Evolutionary conservation across 106 monocot species (phyloP), one percentile per base, ranked within the genome.

Genomic region (Ottelia alismoides): DNA sequence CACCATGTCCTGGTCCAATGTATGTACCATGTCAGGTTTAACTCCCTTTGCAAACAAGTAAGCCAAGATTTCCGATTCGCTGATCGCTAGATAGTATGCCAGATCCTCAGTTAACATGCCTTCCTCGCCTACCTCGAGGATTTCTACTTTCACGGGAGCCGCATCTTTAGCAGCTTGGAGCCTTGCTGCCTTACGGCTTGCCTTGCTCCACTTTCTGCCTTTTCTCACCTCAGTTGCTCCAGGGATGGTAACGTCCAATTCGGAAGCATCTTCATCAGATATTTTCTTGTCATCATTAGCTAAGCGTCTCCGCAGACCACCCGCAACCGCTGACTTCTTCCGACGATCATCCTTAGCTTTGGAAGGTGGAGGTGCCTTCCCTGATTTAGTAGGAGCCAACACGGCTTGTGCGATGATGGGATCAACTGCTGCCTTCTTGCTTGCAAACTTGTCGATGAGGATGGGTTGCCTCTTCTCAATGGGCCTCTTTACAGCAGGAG

Each of bases 61-160:
- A 2, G 61, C 48, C n/a, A 85, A 32, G 55, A 98, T 78, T 23
- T 98, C 96, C 23, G 74, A 57, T 60, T 79, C 89, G 20, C 52
- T 55, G 23, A 98, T 52, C 22, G 98, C 90, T 49, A 98, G 74
- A 28, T 62, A 67, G 59, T 77, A 82, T 11, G 90, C 85, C 62
- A 98, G 56, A 17, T 90, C 90, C 51, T 98, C 90, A 18, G 60
- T 48, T 19, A 75, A 55, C 85, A 98, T 85, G 5, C 98, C 98
- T 31, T 90, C 98, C 51, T 85, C 73, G 17, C 79, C 85, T 2
- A 98, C 82, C 65, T 98, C 98, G 63, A 98, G 74, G 64, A 98
- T 98, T 59, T 98, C 98, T 20, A 75, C 85, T 72, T 68, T 85
- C 40, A 89, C 82, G 2, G 96, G 96, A 54, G 70, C 98, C 27